A percentile compares a stretch with the other conserved stretches of the same genome.
Conservation (phyloP, 441 rosid species). For the Pelargonium myrrhifolium region DNA sequence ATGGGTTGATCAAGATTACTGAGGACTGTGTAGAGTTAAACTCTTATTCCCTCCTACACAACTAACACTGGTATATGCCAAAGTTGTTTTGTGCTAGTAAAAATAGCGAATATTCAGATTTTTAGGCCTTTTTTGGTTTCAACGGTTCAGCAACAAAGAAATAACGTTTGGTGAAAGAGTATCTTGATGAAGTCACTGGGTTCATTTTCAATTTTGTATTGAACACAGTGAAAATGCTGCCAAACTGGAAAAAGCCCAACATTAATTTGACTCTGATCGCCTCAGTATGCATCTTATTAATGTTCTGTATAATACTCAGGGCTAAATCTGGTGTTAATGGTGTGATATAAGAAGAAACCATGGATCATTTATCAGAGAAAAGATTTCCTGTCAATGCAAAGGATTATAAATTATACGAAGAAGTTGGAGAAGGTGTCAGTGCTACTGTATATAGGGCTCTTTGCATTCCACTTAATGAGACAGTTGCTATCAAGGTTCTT, state of each 20-base stretch:
- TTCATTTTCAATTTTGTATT: slow-evolving; percentile 22
- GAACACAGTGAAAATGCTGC: slow-evolving; percentile 51
- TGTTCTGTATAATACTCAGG: slow-evolving; percentile 27
- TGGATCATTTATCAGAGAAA: slow-evolving; percentile 58
- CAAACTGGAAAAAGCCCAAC: slow-evolving; percentile 67
- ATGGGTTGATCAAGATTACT: slow-evolving; percentile 7
- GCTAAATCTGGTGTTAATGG: slow-evolving; percentile 36
- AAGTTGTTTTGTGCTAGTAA: slow-evolving; percentile 6
- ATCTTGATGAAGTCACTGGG: slow-evolving; percentile 30
- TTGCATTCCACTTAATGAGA: slow-evolving; percentile 79
- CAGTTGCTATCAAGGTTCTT: slow-evolving; percentile 90
- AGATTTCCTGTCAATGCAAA: slow-evolving; percentile 66
- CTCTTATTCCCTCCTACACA: background rate
- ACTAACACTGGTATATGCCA: background rate
- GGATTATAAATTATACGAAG: slow-evolving; percentile 80
- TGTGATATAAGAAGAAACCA: slow-evolving; percentile 37
- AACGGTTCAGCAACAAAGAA: too few species aligned
- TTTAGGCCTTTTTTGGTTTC: slow-evolving; percentile 10
- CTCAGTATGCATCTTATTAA: slow-evolving; percentile 26
- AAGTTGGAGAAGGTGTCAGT: slow-evolving; percentile 98
- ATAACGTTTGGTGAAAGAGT: slow-evolving; percentile 16
- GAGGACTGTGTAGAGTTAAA: background rate
- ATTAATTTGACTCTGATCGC: slow-evolving; percentile 28
- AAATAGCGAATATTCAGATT: slow-evolving; percentile 12
- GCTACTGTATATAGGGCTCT: slow-evolving; percentile 90